A percentile compares a stretch with the other conserved stretches of the same genome.
Evolutionary conservation across 495 filamentous ascomycete species (phyloP).

Genomic region (Aspergillus saccharolyticus): DNA sequence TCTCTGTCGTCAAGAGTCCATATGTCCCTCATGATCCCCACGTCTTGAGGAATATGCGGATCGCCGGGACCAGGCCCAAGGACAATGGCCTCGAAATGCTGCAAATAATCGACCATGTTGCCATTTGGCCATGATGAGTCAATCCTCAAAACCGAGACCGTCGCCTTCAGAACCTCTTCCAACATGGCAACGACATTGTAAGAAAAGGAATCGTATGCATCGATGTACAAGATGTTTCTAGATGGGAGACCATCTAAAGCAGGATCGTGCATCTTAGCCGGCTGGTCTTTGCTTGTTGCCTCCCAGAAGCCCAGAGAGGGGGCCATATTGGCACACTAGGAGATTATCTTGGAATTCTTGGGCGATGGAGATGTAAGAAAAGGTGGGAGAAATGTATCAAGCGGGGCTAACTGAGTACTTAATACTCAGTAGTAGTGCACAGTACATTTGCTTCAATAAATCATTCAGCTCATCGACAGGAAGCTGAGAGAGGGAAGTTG

Average conservation of each 20-base stretch:
- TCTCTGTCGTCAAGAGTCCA: conserved; percentile 61
- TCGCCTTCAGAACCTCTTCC: conserved; percentile 54
- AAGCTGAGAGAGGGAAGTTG: too few relatives aligned
- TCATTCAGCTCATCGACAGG: too few relatives aligned
- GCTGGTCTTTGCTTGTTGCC: not conserved
- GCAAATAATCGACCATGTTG: conserved; percentile 46
- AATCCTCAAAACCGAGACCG: conserved; percentile 68
- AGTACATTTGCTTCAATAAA: too few relatives aligned
- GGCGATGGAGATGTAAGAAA: not conserved
- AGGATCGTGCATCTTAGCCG: not conserved
- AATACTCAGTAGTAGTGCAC: too few relatives aligned
- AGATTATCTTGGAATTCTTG: too few relatives aligned
- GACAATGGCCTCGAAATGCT: conserved; percentile 67
- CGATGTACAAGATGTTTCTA: conserved; percentile 72
- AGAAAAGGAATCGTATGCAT: conserved; percentile 94
- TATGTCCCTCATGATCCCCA: conserved; percentile 72
- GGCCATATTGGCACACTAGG: not conserved
- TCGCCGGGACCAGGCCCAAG: conserved; percentile 77
- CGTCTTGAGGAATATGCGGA: conserved; percentile 53
- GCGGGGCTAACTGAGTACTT: too few relatives aligned
- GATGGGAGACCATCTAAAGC: not conserved
- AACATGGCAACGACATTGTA: conserved; percentile 86
- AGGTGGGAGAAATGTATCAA: too few relatives aligned
- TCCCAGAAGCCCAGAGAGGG: not conserved
- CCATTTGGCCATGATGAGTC: conserved; percentile 49